Evolutionary conservation across 352 stramenopile species (phyloP).

Genomic region (Pythium diclinum): DNA sequence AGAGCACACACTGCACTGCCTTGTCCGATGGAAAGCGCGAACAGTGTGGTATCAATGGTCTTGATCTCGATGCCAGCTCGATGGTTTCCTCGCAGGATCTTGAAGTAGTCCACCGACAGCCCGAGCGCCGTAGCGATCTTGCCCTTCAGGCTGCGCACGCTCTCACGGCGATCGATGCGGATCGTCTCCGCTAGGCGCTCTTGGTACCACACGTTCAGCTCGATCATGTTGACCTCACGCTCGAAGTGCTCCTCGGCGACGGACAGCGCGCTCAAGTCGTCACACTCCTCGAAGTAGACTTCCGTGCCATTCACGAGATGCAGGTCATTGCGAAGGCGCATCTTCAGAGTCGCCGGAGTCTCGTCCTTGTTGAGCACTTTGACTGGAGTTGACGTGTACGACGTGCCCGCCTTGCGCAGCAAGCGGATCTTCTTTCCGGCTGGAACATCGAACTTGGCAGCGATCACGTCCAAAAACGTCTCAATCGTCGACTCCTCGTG

Average conservation of each 20-base stretch:
- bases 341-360: constrained; percentile 35
- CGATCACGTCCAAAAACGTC: constrained; percentile 44
- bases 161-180: constrained; percentile 73
- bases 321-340: constrained; percentile 58
- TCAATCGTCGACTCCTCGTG: constrained; percentile 56
- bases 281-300: constrained; percentile 69
- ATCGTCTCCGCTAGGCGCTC: constrained; percentile 43
- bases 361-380: constrained; percentile 65
- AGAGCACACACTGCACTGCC: constrained; percentile 67
- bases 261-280: constrained; percentile 42
- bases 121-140: constrained; percentile 48
- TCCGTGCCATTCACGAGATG: constrained; percentile 67
- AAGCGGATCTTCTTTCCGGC: constrained; percentile 45
- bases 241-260: constrained; percentile 66
- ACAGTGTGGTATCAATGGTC: constrained; percentile 68
- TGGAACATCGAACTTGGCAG: constrained; percentile 51
- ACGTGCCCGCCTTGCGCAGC: constrained; percentile 63
- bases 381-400: constrained; percentile 60
- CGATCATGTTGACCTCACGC: constrained; percentile 76
- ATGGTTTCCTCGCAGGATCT: constrained; percentile 70
- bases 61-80: constrained; percentile 78
- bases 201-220: constrained; percentile 68
- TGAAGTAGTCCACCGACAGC: constrained; percentile 56
- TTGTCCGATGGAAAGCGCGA: constrained; percentile 67
- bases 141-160: constrained; percentile 53